Evolutionary conservation across 1,284 basidiomycete genomes (phyloP), one percentile per base, ranked within the genome.

Genomic region (Melampsora medusae): DNA sequence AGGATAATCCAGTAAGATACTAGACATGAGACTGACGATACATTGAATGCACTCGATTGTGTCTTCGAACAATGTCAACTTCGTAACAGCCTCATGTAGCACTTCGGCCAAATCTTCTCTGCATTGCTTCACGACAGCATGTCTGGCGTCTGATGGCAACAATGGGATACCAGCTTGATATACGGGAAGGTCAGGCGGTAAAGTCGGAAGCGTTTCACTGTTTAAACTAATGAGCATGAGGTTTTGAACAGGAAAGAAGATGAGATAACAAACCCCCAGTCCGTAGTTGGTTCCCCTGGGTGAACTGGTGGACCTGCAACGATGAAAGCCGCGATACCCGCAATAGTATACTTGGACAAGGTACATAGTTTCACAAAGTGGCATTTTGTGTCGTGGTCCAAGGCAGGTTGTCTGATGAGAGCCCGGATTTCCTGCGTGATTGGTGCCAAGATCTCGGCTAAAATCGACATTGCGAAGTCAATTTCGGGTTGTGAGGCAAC

Each of bases 11-110:
- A 92, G 85, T 79, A 92, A 84, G 80, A 88, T 91, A 1, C 89
- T 87, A 78, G 92, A 91, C 62, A 92, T 89, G 0, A 89, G 89
- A 78, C 87, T 82, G 49, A 87, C 83, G 10, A 87, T 82, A 73
- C 85, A 82, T 79, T 85, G 85, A 78, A 97, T 89, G 12, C 92
- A 90, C 82, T 99, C 97, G 75, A 95, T 93, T 79, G 96, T 94
- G 82, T 95, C 93, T 83, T 97, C 94, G 42, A 87, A 91, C 70
- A 88, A 86, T 49, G 86, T 87, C 73, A 93, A 84, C n/a, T 87
- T 86, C 19, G 83, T 84, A 3, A 92, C 89, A 1, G 93, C 93
- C 19, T 85, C 85, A 78, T 91, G 87, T 42, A 93, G 84, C 19
- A 92, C 84, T 59, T 88, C 84, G 2, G 92, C 93, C 78, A 91